phyloP scores from a whole-genome alignment of 2,329 filamentous ascomycete species.

The Epichloe gansuensis region DNA sequence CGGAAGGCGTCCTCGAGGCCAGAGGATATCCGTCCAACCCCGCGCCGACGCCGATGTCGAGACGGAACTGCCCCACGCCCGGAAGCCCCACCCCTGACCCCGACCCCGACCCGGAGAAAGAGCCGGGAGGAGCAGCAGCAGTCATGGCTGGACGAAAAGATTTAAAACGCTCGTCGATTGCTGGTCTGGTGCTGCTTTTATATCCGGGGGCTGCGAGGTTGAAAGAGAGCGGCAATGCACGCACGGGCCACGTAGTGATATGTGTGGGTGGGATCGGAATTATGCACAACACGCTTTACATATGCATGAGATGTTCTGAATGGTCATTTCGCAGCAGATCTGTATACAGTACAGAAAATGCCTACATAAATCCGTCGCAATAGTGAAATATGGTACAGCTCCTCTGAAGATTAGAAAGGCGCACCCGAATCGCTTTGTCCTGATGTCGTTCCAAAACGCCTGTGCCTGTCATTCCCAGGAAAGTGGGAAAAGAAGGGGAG shows the following conservation, averaged over 20 bases:
- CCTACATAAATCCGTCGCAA: too few species aligned
- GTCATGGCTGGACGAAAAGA: not conserved
- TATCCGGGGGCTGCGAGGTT: not conserved
- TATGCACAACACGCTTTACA: not conserved
- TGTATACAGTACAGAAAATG: too few species aligned
- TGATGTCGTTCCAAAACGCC: too few species aligned
- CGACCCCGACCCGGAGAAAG: not conserved
- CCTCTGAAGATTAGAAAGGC: too few species aligned
- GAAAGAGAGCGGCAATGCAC: conserved; percentile 1
- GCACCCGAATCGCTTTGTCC: too few species aligned
- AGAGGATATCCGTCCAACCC: not conserved
- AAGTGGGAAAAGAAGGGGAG: too few species aligned
- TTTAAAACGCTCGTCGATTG: not conserved
- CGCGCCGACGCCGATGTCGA: conserved; percentile 2
- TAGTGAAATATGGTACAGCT: too few species aligned
- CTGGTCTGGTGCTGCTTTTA: conserved; percentile 6
- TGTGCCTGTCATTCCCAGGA: too few species aligned
- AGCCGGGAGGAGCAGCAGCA: conserved; percentile 2
- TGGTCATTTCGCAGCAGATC: too few species aligned
- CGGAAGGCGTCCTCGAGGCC: not conserved
- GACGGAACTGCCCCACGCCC: conserved; percentile 6
- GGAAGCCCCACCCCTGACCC: conserved; percentile 1
- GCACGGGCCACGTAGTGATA: not conserved
- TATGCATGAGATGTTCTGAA: not conserved
- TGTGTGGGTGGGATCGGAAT: not conserved